A percentile compares a stretch with the other conserved stretches of the same genome.
Evolutionary conservation across 2,329 filamentous ascomycete species (phyloP).

Genomic region (Fusarium sp.): DNA sequence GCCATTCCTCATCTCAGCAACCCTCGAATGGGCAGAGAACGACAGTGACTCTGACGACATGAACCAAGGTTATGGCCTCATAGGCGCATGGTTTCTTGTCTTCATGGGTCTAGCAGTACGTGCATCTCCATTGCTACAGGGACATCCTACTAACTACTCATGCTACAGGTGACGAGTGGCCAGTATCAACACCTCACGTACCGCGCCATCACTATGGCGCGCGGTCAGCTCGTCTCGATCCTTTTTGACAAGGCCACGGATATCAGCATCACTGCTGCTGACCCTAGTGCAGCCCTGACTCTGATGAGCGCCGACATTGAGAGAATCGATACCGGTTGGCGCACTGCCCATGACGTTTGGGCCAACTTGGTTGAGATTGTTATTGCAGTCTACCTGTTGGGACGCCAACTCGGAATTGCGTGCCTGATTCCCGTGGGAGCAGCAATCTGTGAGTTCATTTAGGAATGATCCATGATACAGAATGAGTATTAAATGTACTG

Average conservation of each 20-base stretch:
- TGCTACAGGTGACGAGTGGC: slow-evolving; percentile 4
- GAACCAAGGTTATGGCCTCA: slow-evolving; percentile 28
- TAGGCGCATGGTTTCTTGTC: slow-evolving; percentile 33
- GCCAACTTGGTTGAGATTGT: slow-evolving; percentile 53
- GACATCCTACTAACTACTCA: neutral
- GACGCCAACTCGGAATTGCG: slow-evolving; percentile 45
- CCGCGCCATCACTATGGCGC: slow-evolving; percentile 44
- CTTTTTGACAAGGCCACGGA: slow-evolving; percentile 42
- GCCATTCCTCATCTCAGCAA: slow-evolving; percentile 34
- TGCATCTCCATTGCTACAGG: accelerated
- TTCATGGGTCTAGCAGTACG: slow-evolving; percentile 26
- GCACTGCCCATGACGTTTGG: slow-evolving; percentile 54
- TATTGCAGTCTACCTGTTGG: slow-evolving; percentile 57
- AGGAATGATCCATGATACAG: too few species aligned
- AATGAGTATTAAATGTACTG: too few species aligned
- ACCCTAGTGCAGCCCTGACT: slow-evolving; percentile 52
- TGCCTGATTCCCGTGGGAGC: slow-evolving; percentile 29
- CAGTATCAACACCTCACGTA: slow-evolving; percentile 34
- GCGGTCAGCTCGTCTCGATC: slow-evolving; percentile 44
- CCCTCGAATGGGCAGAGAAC: slow-evolving; percentile 4
- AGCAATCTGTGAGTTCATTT: slow-evolving; percentile 15
- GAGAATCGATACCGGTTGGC: slow-evolving; percentile 48
- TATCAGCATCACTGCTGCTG: slow-evolving; percentile 43
- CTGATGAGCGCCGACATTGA: slow-evolving; percentile 58
- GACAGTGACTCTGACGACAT: slow-evolving; percentile 8